A percentile compares a stretch with the other conserved stretches of the same genome.
These are phyloP conservation scores for Adansonia madagascariensis DNA, from an alignment of 441 rosid genomes.

Conservation along the genomic window DNA sequence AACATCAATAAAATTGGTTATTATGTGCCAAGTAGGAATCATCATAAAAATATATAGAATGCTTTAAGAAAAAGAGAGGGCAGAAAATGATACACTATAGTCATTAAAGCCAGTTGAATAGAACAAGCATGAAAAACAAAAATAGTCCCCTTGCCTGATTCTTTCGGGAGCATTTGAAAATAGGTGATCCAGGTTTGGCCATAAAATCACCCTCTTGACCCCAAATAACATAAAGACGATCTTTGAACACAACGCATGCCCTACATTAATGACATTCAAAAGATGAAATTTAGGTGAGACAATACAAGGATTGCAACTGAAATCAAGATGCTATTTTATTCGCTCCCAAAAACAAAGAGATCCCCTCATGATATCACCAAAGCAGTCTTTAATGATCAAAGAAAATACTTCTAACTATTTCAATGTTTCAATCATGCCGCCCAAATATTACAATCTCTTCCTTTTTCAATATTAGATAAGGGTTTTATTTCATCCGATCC, in stretches of 20 bases:
- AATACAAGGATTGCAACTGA: neutral
- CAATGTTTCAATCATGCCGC: neutral
- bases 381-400: neutral
- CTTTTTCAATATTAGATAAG: neutral
- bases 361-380: neutral
- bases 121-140: too few relatives aligned
- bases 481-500: neutral
- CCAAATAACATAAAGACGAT: conserved; percentile 73
- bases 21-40: neutral
- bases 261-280: conserved; percentile 38
- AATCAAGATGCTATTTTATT: conserved; percentile 10
- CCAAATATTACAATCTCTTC: neutral
- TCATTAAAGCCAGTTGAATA: too few relatives aligned
- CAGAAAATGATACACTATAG: too few relatives aligned
- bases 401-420: neutral
- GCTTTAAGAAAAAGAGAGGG: too few relatives aligned
- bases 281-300: neutral
- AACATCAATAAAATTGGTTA: neutral
- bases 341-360: neutral
- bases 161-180: conserved; percentile 90
- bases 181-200: conserved; percentile 97
- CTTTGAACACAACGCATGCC: conserved; percentile 75
- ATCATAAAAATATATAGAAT: too few relatives aligned
- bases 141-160: conserved; percentile 16
- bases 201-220: conserved; percentile 99